These are phyloP conservation scores for Spizellomyces sp. DNA, from an alignment of 192 early-diverging fungal genomes.

Conservation along the genomic window DNA sequence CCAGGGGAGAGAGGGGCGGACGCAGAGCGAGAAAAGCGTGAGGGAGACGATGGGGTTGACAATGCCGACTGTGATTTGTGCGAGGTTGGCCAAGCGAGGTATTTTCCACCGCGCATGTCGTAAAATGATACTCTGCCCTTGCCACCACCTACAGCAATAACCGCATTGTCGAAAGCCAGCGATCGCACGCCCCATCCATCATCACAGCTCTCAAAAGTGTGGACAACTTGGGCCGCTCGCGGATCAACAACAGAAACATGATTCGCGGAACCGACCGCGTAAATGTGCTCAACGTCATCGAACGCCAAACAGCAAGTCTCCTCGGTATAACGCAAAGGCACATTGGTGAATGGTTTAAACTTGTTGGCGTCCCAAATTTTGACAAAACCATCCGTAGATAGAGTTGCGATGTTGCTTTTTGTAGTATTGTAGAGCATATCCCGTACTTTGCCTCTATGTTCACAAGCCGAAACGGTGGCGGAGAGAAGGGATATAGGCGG, in stretches of 20 bases:
- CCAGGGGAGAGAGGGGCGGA: neutral
- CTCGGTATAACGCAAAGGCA: constrained; percentile 32
- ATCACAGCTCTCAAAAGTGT: constrained; percentile 59
- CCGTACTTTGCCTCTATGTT: constrained; percentile 56
- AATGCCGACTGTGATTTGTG: neutral
- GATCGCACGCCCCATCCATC: constrained; percentile 73
- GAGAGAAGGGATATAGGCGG: constrained; percentile 9
- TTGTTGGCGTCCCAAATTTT: constrained; percentile 65
- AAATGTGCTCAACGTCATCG: constrained; percentile 23
- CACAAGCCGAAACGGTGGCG: constrained; percentile 37
- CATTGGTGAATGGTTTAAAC: neutral
- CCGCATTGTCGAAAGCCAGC: constrained; percentile 44
- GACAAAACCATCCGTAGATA: constrained; percentile 63
- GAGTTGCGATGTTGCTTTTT: constrained; percentile 48
- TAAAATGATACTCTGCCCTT: constrained; percentile 65
- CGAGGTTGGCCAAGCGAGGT: constrained; percentile 47
- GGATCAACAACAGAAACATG: constrained; percentile 50
- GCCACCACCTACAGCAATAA: constrained; percentile 67
- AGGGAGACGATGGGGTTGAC: constrained; percentile 1
- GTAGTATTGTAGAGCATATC: constrained; percentile 52
- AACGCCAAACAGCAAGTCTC: constrained; percentile 40
- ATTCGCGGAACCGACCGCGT: constrained; percentile 45
- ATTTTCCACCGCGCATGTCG: constrained; percentile 57
- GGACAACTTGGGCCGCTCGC: constrained; percentile 41
- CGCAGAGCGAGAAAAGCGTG: neutral